Conservation (phyloP, 495 filamentous ascomycete species). For the Aspergillus steynii region DNA sequence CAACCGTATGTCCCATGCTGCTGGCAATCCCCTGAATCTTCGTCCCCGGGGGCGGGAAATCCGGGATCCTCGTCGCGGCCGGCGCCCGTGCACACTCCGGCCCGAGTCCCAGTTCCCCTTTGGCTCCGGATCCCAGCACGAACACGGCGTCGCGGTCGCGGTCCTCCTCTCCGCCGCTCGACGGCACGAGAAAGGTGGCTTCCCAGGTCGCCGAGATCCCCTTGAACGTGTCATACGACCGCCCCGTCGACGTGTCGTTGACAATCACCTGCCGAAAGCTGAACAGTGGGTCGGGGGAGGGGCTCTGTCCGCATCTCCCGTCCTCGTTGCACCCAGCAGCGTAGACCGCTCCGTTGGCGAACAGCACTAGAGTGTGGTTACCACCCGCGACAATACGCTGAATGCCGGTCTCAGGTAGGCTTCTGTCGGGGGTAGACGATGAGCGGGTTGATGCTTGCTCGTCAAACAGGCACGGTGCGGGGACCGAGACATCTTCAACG, state of each 20-base stretch:
- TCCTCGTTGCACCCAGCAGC: slow-evolving; percentile 60
- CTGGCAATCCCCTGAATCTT: slow-evolving; percentile 60
- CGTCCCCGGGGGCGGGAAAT: slow-evolving; percentile 60
- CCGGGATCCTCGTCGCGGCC: slow-evolving; percentile 34
- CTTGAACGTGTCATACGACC: slow-evolving; percentile 27
- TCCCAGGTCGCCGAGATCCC: slow-evolving; percentile 74
- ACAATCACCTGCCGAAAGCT: slow-evolving; percentile 32
- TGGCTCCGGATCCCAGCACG: slow-evolving; percentile 61
- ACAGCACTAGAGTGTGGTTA: slow-evolving; percentile 81
- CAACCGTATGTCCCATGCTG: slow-evolving; percentile 75
- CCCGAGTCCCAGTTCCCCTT: slow-evolving; percentile 73
- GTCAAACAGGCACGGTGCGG: slow-evolving; percentile 58
- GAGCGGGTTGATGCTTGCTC: slow-evolving; percentile 8
- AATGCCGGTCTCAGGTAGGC: slow-evolving; percentile 17
- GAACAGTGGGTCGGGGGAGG: slow-evolving; percentile 12
- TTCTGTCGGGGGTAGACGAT: slow-evolving; percentile 5
- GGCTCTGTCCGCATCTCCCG: slow-evolving; percentile 40
- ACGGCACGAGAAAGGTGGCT: slow-evolving; percentile 57
- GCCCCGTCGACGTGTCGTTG: slow-evolving; percentile 10
- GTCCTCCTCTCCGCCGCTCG: slow-evolving; percentile 19
- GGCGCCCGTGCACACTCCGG: slow-evolving; percentile 14
- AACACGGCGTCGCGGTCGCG: slow-evolving; percentile 50
- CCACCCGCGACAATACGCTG: slow-evolving; percentile 68
- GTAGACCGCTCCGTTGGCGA: slow-evolving; percentile 56
- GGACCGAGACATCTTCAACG: slow-evolving; percentile 68